phyloP scores from a whole-genome alignment of 148 eudicot genomes.

The Fagopyrum esculentum region DNA sequence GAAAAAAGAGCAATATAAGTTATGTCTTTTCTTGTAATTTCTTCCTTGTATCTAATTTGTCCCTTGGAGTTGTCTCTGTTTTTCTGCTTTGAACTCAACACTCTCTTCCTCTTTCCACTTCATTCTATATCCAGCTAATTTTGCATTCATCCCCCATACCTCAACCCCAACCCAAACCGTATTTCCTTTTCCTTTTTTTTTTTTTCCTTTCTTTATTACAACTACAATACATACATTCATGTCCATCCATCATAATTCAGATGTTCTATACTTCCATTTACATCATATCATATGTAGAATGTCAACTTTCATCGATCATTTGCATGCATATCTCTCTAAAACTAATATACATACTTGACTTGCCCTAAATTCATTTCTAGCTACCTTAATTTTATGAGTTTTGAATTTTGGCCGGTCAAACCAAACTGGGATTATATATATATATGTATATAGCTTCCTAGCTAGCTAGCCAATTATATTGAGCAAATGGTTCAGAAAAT shows the following conservation, averaged over 20 bases:
- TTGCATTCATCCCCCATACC: background rate
- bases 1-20: background rate
- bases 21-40: background rate
- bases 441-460: background rate
- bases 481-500: background rate
- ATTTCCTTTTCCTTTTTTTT: too few species aligned
- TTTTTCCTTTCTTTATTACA: background rate
- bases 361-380: background rate
- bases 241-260: background rate
- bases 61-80: constrained; percentile 7
- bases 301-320: background rate
- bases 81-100: constrained; percentile 10
- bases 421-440: background rate
- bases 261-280: background rate
- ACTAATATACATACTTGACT: too few species aligned
- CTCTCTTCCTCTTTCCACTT: background rate
- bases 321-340: background rate
- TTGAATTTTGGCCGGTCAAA: background rate
- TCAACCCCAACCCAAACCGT: background rate
- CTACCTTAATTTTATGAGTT: background rate
- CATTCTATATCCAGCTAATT: constrained; percentile 7
- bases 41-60: background rate
- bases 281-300: background rate
- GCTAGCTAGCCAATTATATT: background rate
- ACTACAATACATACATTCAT: background rate